Evolutionary conservation across 352 stramenopile genomes (phyloP).

Genomic region (Phytophthora agathidicida): DNA sequence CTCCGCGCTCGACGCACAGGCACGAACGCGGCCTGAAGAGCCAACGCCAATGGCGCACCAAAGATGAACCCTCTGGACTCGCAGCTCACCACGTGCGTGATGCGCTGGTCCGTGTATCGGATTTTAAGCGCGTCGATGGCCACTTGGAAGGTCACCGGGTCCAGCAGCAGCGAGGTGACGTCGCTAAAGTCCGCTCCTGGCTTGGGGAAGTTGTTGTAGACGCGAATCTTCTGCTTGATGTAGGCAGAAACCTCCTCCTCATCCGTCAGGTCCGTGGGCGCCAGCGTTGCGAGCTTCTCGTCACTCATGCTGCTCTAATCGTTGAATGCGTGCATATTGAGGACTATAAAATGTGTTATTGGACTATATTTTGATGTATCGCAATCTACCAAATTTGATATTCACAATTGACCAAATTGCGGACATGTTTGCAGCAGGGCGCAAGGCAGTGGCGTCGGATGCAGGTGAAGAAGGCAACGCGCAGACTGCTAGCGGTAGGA

Average conservation of each 20-base stretch:
- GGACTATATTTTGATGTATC: constrained; percentile 19
- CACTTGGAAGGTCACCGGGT: constrained; percentile 75
- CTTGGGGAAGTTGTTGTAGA: constrained; percentile 67
- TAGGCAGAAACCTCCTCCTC: constrained; percentile 60
- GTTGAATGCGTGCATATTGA: constrained; percentile 11
- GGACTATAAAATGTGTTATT: not conserved
- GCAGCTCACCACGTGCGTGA: constrained; percentile 85
- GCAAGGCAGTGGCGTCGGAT: constrained; percentile 8
- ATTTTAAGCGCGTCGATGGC: constrained; percentile 72
- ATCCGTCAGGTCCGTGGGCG: constrained; percentile 47
- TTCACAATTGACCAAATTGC: constrained; percentile 1
- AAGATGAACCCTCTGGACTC: constrained; percentile 87
- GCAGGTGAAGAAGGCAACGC: not conserved
- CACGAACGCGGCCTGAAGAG: constrained; percentile 70
- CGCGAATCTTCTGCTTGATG: constrained; percentile 72
- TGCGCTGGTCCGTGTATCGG: constrained; percentile 57
- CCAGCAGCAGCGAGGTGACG: constrained; percentile 74
- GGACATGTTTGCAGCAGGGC: constrained; percentile 41
- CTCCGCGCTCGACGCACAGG: constrained; percentile 69
- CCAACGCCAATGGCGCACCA: constrained; percentile 71
- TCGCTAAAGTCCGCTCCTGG: constrained; percentile 70
- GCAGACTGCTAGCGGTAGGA: constrained; percentile 4
- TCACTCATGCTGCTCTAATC: constrained; percentile 24
- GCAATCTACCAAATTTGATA: constrained; percentile 3
- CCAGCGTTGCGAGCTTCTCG: constrained; percentile 15